Conservation (phyloP, 2,329 filamentous ascomycete species). For the Aspergillus sp. region DNA sequence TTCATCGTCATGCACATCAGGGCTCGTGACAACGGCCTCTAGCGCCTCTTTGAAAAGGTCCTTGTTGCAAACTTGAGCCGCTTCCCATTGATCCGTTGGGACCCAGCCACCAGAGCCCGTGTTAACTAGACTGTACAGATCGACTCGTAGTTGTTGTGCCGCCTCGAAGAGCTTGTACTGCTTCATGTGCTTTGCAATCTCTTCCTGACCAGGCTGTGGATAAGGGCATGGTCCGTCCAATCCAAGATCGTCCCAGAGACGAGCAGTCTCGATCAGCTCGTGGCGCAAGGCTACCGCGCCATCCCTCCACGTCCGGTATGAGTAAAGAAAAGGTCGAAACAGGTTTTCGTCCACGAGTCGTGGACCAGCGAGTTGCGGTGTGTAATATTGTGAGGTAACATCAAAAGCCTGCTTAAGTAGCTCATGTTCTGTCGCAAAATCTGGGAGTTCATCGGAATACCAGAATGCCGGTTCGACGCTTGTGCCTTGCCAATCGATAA, state of each 20-base stretch:
- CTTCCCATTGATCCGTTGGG: too few relatives aligned
- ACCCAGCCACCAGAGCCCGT: too few relatives aligned
- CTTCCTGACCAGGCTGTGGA: slow-evolving; percentile 31
- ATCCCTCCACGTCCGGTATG: slow-evolving; percentile 48
- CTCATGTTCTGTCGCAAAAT: slow-evolving; percentile 36
- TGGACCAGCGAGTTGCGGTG: slow-evolving; percentile 35
- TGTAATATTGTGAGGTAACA: slow-evolving; percentile 34
- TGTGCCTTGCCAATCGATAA: slow-evolving; percentile 42
- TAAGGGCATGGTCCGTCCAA: slow-evolving; percentile 40
- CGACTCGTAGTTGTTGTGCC: slow-evolving; percentile 35
- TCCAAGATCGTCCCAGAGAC: slow-evolving; percentile 44
- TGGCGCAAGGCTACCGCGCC: slow-evolving; percentile 44
- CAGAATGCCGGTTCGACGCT: slow-evolving; percentile 38
- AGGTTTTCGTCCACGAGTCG: slow-evolving; percentile 42
- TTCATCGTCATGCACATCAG: too few relatives aligned
- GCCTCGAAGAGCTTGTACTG: slow-evolving; percentile 40
- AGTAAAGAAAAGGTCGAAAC: slow-evolving; percentile 45
- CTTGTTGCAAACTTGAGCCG: too few relatives aligned
- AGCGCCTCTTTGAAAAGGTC: too few relatives aligned
- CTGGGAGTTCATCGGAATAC: slow-evolving; percentile 20
- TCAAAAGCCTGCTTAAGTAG: slow-evolving; percentile 41
- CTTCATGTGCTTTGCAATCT: slow-evolving; percentile 33
- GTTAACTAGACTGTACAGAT: slow-evolving; percentile 18
- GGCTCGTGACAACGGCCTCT: too few relatives aligned
- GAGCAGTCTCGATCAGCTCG: slow-evolving; percentile 47